Evolutionary conservation across 163 green algal species (phyloP).

Genomic region (Smithsoniella earleae): DNA sequence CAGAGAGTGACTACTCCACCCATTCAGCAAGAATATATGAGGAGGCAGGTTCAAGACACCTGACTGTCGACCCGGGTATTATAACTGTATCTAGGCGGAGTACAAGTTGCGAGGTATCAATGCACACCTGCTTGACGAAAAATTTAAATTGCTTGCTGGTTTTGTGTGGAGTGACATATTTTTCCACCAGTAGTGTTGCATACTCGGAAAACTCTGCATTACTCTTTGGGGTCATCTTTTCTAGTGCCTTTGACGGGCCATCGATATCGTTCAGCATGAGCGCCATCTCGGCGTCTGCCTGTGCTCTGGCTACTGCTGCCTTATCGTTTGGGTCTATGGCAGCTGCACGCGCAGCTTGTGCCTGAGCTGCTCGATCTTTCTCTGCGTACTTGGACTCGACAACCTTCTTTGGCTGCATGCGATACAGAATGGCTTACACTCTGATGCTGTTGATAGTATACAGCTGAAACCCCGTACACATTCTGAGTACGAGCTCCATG

Average conservation of each 20-base stretch:
- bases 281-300: background rate
- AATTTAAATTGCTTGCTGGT: background rate
- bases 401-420: constrained; percentile 28
- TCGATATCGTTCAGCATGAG: background rate
- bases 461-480: no score
- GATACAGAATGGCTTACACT: no score
- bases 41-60: no score
- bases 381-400: constrained; percentile 11
- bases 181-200: background rate
- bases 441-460: no score
- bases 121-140: constrained; percentile 16
- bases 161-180: constrained; percentile 3
- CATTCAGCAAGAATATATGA: no score
- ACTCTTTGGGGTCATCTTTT: background rate
- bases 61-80: no score
- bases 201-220: constrained; percentile 25
- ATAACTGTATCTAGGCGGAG: no score
- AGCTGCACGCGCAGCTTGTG: background rate
- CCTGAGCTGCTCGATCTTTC: background rate
- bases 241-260: background rate
- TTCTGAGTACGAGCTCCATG: no score
- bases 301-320: background rate
- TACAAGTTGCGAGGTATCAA: no score
- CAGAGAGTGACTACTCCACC: no score
- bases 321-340: constrained; percentile 1